Base-by-base conservation (phyloP, 306 rosid species). In the Hylodesmum podocarpum region DNA sequence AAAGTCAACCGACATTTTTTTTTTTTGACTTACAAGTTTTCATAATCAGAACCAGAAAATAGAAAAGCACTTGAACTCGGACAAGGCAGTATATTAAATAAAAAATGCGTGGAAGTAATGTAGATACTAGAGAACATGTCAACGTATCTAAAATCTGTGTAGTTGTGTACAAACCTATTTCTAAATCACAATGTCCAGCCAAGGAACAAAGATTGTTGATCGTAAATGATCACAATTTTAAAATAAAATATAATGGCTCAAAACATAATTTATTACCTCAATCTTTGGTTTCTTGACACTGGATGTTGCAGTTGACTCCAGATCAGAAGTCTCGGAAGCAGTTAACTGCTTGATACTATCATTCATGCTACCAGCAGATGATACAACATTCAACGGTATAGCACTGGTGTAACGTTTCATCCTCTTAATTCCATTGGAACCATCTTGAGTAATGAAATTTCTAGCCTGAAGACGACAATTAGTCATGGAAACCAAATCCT, bases 401-500 rank as follows among this genome's bases (percentile, higher is more conserved):
- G 91, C 88, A 80, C 91, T 88, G 11, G 86, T 84, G 84, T 84
- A 84, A 71, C 97, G 97, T 88, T 81, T 92, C 91, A 92, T 92
- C 80, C 87, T 90, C 85, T 86, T 95, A 31, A 80, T 85, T 77
- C 96, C 97, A 79, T 82, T 88, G 64, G 84, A 44, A 58, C 88
- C 96, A 84, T 95, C 97, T 63, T 92, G 97, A 41, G 88, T 83
- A 67, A 82, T 79, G 59, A 83, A 82, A 73, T 88, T 90, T 87
- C 90, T 89, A 44, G 91, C 93, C 73, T 89, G 97, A 50, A 89
- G 83, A 55, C 96, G 97, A 80, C 97, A 95, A 66, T 87, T 89
- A 22, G 97, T 95, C 96, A 92, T 84, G 82, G 96, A 93, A 87
- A 87, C 97, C 88, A 95, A 80, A 80, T 95, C 97, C 87, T 95